phyloP scores from a whole-genome alignment of 2,329 filamentous ascomycete species.

The Cladosporium phlei region DNA sequence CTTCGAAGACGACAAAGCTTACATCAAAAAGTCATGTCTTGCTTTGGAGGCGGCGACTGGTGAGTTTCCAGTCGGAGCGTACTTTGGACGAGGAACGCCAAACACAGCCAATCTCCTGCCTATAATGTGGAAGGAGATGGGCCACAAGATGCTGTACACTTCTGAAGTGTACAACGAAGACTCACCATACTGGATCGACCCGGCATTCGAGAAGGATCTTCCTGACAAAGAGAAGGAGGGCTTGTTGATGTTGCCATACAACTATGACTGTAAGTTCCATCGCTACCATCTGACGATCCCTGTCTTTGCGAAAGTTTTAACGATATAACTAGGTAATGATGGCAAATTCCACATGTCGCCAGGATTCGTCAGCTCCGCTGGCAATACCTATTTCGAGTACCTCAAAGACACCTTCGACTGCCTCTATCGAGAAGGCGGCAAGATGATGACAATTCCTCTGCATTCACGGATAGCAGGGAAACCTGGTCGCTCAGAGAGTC shows the following conservation, averaged over 20 bases:
- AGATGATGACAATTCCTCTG: constrained; percentile 42
- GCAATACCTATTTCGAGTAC: constrained; percentile 38
- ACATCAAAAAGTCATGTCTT: constrained; percentile 42
- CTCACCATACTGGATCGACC: constrained; percentile 52
- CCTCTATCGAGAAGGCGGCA: constrained; percentile 39
- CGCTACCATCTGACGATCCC: no score
- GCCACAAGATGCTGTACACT: constrained; percentile 45
- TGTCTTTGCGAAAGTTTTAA: no score
- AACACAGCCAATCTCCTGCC: constrained; percentile 45
- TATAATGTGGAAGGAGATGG: constrained; percentile 49
- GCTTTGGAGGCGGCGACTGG: constrained; percentile 40
- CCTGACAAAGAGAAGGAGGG: constrained; percentile 34
- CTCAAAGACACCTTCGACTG: constrained; percentile 39
- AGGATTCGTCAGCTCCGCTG: constrained; percentile 38
- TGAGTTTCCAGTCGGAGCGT: constrained; percentile 47
- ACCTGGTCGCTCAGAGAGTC: constrained; percentile 36
- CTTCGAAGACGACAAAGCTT: constrained; percentile 45
- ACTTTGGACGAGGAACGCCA: constrained; percentile 45
- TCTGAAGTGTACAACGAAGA: constrained; percentile 53
- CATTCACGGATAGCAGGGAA: constrained; percentile 41
- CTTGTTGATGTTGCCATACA: constrained; percentile 37
- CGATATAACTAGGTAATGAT: constrained; percentile 36
- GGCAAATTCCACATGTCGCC: constrained; percentile 43
- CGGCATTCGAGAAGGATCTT: constrained; percentile 44
- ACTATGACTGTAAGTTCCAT: constrained; percentile 5